phyloP scores from a whole-genome alignment of 352 stramenopile genomes.

The Globisporangium parvum region DNA sequence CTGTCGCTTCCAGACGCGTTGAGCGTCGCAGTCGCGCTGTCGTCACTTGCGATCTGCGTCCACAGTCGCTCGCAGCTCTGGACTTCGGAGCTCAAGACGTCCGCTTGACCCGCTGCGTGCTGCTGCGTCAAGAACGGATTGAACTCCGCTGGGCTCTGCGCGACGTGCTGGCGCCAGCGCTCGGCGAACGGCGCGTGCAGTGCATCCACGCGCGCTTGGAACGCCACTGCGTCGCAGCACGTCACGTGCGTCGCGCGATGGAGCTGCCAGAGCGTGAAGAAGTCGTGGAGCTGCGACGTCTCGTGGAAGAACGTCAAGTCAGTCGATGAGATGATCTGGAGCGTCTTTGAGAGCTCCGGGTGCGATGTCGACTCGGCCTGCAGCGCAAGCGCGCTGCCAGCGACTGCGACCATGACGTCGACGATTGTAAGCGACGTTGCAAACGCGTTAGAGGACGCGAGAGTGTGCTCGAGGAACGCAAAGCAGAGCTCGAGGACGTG shows the following conservation, averaged over 20 bases:
- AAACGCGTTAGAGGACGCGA: conserved; percentile 23
- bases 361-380: conserved; percentile 5
- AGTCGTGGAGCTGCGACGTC: conserved; percentile 45
- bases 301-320: conserved; percentile 61
- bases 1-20: conserved; percentile 18
- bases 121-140: conserved; percentile 68
- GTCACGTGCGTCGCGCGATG: conserved; percentile 39
- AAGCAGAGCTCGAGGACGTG: conserved; percentile 50
- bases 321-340: conserved; percentile 78
- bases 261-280: conserved; percentile 54
- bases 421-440: conserved; percentile 24
- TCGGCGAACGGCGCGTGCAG: conserved; percentile 36
- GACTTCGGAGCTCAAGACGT: conserved; percentile 44
- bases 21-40: conserved; percentile 23
- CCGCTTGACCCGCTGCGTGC: conserved; percentile 37
- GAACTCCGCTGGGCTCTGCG: conserved; percentile 45
- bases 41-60: conserved; percentile 39
- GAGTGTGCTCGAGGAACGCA: conserved; percentile 22
- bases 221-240: conserved; percentile 31
- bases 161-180: conserved; percentile 39
- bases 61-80: conserved; percentile 45
- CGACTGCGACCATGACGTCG: conserved; percentile 45
- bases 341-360: conserved; percentile 45
- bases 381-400: conserved; percentile 36
- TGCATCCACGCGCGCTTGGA: conserved; percentile 16